Evolutionary conservation across 192 early-diverging fungal species (phyloP).

Genomic region (Pilaira anomala): DNA sequence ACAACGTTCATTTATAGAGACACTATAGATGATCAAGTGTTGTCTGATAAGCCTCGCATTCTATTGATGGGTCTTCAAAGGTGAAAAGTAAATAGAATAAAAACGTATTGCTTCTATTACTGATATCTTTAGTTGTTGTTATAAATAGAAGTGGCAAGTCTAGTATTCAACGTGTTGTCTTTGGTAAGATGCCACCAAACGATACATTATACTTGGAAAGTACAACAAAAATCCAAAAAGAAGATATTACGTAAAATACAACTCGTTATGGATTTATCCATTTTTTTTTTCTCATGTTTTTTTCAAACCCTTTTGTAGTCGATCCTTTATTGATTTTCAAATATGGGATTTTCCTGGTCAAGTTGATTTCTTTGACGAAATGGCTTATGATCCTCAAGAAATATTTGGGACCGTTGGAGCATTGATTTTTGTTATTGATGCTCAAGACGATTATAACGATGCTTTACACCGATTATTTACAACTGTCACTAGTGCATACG

Average conservation of each 20-base stretch:
- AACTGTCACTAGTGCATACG: constrained; percentile 72
- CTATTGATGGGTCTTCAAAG: constrained; percentile 48
- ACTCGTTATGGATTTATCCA: background rate
- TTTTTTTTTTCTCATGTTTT: background rate
- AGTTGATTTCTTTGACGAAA: constrained; percentile 72
- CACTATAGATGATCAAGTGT: constrained; percentile 22
- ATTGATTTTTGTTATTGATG: constrained; percentile 94
- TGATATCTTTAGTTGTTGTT: background rate
- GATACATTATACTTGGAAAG: constrained; percentile 82
- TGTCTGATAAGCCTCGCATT: constrained; percentile 38
- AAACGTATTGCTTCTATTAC: background rate
- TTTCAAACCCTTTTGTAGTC: background rate
- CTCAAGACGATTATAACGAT: constrained; percentile 88
- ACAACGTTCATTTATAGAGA: constrained; percentile 18
- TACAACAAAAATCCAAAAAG: constrained; percentile 70
- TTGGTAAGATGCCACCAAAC: constrained; percentile 84
- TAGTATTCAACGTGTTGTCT: constrained; percentile 80
- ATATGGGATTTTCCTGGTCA: constrained; percentile 93
- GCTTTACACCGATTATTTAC: constrained; percentile 71
- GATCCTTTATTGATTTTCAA: constrained; percentile 81
- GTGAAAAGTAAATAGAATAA: constrained; percentile 9
- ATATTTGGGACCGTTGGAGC: constrained; percentile 71
- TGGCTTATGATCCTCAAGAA: constrained; percentile 57
- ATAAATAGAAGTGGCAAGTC: constrained; percentile 74
- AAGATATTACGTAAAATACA: constrained; percentile 58